These are phyloP conservation scores for Furcasterigmium furcatum DNA, from an alignment of 2,329 filamentous ascomycete species.

Conservation along the genomic window DNA sequence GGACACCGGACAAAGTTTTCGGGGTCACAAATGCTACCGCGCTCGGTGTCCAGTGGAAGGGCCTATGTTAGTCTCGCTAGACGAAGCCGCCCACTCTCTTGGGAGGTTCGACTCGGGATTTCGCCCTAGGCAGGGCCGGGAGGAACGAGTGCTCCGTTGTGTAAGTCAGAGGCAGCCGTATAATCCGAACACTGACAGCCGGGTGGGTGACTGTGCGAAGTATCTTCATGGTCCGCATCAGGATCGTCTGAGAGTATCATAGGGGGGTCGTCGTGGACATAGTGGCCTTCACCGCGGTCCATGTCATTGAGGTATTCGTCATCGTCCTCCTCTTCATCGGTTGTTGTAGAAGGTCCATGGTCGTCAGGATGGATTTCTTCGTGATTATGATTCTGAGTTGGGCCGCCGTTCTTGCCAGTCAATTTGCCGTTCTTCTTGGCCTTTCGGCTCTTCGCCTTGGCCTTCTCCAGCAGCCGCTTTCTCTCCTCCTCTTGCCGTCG, in stretches of 20 bases:
- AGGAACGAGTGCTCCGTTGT: not conserved
- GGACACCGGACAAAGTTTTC: too few species aligned
- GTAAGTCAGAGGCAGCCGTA: not conserved
- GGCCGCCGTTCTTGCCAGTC: constrained; percentile 39
- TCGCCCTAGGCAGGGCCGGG: not conserved
- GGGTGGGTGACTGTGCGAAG: not conserved
- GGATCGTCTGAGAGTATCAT: constrained; percentile 12
- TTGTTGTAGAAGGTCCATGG: constrained; percentile 42
- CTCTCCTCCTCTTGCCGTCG: constrained; percentile 85
- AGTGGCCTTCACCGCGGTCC: constrained; percentile 17
- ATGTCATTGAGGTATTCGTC: constrained; percentile 26
- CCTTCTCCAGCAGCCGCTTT: constrained; percentile 80
- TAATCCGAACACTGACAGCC: not conserved
- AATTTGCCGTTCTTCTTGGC: constrained; percentile 78
- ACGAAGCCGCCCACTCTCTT: too few species aligned
- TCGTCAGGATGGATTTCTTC: constrained; percentile 74
- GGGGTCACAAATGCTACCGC: too few species aligned
- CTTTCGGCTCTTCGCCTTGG: constrained; percentile 89
- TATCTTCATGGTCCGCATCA: constrained; percentile 2
- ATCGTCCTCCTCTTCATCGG: constrained; percentile 30
- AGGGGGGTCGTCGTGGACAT: constrained; percentile 11
- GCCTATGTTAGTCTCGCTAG: too few species aligned
- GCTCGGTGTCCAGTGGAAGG: too few species aligned
- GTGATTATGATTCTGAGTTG: constrained; percentile 26
- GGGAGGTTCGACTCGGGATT: too few species aligned